phyloP scores from a whole-genome alignment of 148 eudicot genomes.

The Hydrangea macrophylla region DNA sequence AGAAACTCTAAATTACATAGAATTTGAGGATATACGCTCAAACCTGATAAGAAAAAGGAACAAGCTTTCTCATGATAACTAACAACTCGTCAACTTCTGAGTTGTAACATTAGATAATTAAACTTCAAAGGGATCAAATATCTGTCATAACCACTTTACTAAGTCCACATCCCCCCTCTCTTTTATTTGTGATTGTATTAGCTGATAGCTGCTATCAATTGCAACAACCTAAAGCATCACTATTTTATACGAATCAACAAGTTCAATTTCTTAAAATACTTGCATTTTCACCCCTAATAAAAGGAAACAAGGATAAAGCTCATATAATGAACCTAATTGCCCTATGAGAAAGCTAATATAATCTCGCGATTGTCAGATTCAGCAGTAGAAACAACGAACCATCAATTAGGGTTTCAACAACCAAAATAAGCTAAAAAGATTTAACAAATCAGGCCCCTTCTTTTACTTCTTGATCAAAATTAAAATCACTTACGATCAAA shows the following conservation, averaged over 20 bases:
- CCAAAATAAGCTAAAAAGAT: not conserved
- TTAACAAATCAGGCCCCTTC: not conserved
- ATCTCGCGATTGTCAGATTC: not conserved
- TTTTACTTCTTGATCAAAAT: not conserved
- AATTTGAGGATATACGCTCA: not conserved
- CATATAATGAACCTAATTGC: not conserved
- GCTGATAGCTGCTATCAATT: not conserved
- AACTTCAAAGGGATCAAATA: not conserved
- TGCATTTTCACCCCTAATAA: not conserved
- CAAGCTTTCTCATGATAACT: not conserved
- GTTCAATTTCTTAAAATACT: not conserved
- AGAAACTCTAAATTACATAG: not conserved
- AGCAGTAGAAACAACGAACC: not conserved
- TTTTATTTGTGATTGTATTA: too few relatives aligned
- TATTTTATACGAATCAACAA: not conserved
- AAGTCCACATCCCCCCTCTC: not conserved
- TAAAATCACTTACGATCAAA: not conserved
- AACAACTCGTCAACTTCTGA: not conserved
- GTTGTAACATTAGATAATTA: not conserved
- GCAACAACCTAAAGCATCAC: not conserved
- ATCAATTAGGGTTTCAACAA: constrained; percentile 4
- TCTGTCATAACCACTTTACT: not conserved
- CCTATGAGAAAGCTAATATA: not conserved
- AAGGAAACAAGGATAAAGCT: not conserved
- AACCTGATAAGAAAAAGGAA: not conserved